Conservation (phyloP, 345 rosid genomes). For the Rhizophora mangle region DNA sequence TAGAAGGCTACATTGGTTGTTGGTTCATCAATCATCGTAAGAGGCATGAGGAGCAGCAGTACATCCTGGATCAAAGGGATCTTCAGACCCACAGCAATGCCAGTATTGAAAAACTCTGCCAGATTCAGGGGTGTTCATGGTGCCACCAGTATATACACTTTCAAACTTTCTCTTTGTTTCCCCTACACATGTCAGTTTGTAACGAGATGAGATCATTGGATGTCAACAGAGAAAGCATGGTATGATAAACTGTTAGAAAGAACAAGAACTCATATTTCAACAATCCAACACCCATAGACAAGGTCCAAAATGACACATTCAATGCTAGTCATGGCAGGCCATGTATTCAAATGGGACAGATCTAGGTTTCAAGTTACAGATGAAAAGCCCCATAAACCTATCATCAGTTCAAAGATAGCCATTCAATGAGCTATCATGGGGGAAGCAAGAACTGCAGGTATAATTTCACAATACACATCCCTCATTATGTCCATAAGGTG, state of each 20-base stretch:
- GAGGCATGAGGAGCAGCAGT: constrained; percentile 77
- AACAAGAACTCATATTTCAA: not conserved
- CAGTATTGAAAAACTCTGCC: constrained; percentile 72
- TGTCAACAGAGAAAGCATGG: not conserved
- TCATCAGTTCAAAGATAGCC: too few relatives aligned
- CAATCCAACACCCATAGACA: not conserved
- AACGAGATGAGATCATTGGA: not conserved
- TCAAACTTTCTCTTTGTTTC: constrained; percentile 95
- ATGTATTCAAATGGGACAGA: too few relatives aligned
- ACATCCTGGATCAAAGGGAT: constrained; percentile 85
- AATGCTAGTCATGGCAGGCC: not conserved
- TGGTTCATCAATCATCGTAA: constrained; percentile 61
- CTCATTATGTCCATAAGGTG: too few relatives aligned
- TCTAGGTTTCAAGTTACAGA: too few relatives aligned
- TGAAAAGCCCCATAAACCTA: too few relatives aligned
- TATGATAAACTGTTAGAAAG: not conserved
- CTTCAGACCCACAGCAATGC: constrained; percentile 97
- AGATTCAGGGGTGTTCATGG: constrained; percentile 74
- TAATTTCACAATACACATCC: too few relatives aligned
- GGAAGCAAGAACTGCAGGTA: too few relatives aligned
- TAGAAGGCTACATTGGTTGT: not conserved
- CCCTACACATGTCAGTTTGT: constrained; percentile 36
- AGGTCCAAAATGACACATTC: not conserved
- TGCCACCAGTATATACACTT: constrained; percentile 77
- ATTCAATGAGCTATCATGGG: too few relatives aligned